Evolutionary conservation across 805 yeast genomes (phyloP).

Genomic region (Priceomyces fermenticarens): DNA sequence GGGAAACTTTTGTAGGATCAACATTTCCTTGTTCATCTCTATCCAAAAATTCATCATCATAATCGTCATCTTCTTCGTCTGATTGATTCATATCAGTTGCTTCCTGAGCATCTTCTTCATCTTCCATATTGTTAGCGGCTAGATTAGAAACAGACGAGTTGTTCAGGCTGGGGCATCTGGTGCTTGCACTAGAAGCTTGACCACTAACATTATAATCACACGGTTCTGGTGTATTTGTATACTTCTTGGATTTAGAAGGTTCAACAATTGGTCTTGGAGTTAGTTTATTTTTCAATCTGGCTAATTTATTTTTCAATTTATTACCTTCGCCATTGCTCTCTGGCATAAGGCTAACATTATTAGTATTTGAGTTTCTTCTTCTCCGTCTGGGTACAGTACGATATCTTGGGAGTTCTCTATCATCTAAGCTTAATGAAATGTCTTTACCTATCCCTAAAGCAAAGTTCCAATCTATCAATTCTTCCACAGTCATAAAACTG

Average conservation of each 20-base stretch:
- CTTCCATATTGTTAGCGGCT: constrained; percentile 14
- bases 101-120: constrained; percentile 27
- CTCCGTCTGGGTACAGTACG: constrained; percentile 80
- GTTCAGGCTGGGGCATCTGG: no score
- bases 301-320: constrained; percentile 17
- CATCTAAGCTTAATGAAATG: constrained; percentile 70
- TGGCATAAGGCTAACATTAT: constrained; percentile 14
- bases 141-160: constrained; percentile 10
- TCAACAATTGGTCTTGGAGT: constrained; percentile 1
- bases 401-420: constrained; percentile 70
- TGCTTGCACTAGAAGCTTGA: no score
- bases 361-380: constrained; percentile 30
- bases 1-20: constrained; percentile 6
- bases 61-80: constrained; percentile 28
- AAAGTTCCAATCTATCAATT: constrained; percentile 76
- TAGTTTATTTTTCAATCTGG: constrained; percentile 21
- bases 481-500: constrained; percentile 58
- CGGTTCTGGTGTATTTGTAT: no score
- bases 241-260: not conserved
- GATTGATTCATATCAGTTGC: constrained; percentile 26
- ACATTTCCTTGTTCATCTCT: constrained; percentile 9
- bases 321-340: constrained; percentile 15
- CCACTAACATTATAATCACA: no score
- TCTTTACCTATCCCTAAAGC: constrained; percentile 73
- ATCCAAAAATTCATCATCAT: constrained; percentile 16